Evolutionary conservation across 495 filamentous ascomycete species (phyloP).

Genomic region (Aspergillus kassunensis): DNA sequence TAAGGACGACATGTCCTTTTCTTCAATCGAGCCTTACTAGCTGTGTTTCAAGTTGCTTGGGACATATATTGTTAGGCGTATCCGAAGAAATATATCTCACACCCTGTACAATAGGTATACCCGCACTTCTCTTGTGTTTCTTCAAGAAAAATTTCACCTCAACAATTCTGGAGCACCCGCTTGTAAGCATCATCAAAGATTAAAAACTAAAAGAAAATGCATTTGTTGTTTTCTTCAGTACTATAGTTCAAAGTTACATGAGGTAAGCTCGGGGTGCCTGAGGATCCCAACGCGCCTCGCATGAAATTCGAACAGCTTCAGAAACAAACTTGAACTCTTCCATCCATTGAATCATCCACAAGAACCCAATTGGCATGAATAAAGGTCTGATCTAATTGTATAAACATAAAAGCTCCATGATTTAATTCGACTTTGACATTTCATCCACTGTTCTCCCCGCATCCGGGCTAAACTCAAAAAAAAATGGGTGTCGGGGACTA

Average conservation of each 20-base stretch:
- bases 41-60: too few relatives aligned
- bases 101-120: background rate
- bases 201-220: background rate
- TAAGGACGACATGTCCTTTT: slow-evolving; percentile 32
- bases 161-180: too few relatives aligned
- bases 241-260: background rate
- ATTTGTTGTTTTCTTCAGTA: background rate
- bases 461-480: background rate
- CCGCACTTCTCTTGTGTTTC: background rate
- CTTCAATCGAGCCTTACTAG: slow-evolving; percentile 40
- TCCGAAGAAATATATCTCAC: too few relatives aligned
- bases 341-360: background rate
- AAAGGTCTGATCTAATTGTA: background rate
- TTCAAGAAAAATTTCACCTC: too few relatives aligned
- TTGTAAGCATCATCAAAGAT: too few relatives aligned
- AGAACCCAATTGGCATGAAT: background rate
- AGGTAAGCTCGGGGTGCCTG: slow-evolving; percentile 23
- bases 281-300: slow-evolving; percentile 14
- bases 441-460: background rate
- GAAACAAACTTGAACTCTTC: background rate
- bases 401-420: background rate
- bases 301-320: slow-evolving; percentile 9
- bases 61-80: too few relatives aligned
- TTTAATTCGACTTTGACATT: background rate
- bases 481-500: slow-evolving; percentile 46